A percentile compares a stretch with the other conserved stretches of the same genome.
These are phyloP conservation scores for Exidia glandulosa DNA, from an alignment of 768 basidiomycete species.

Conservation along the genomic window DNA sequence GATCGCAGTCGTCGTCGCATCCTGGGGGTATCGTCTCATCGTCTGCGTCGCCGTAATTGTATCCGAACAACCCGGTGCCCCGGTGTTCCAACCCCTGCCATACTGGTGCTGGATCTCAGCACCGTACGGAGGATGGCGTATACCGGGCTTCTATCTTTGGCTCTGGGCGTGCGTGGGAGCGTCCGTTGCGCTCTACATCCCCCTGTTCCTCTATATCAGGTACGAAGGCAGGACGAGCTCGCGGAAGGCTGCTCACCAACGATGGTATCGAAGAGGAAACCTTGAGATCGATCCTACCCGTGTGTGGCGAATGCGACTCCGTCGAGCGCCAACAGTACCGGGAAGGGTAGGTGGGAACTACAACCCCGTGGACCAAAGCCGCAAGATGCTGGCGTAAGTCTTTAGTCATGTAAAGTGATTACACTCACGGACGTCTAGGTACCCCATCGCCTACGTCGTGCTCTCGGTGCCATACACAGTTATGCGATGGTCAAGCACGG, in stretches of 20 bases:
- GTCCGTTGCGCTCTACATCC: constrained; percentile 24
- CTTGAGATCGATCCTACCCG: constrained; percentile 17
- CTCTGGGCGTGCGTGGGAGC: constrained; percentile 27
- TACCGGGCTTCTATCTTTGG: constrained; percentile 33
- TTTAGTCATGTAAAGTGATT: too few relatives aligned
- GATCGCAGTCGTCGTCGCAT: constrained; percentile 15
- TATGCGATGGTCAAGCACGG: too few relatives aligned
- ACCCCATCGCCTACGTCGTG: too few relatives aligned
- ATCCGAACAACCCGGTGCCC: constrained; percentile 2
- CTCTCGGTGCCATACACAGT: neutral
- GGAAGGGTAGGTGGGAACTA: neutral
- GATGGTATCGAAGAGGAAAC: too few relatives aligned
- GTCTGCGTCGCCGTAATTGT: constrained; percentile 21
- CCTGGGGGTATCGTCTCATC: constrained; percentile 24
- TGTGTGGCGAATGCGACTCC: constrained; percentile 23
- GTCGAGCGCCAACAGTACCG: neutral
- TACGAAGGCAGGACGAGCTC: too few relatives aligned
- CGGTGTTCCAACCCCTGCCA: neutral
- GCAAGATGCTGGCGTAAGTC: constrained; percentile 8
- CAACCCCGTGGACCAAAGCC: constrained; percentile 1
- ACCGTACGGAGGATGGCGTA: constrained; percentile 16
- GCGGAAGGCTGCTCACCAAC: too few relatives aligned
- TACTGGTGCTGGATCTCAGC: constrained; percentile 29
- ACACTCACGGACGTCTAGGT: too few relatives aligned
- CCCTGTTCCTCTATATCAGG: constrained; percentile 26